These are phyloP conservation scores for Gamsiella multidivaricata DNA, from an alignment of 192 early-diverging fungal genomes.

Conservation along the genomic window DNA sequence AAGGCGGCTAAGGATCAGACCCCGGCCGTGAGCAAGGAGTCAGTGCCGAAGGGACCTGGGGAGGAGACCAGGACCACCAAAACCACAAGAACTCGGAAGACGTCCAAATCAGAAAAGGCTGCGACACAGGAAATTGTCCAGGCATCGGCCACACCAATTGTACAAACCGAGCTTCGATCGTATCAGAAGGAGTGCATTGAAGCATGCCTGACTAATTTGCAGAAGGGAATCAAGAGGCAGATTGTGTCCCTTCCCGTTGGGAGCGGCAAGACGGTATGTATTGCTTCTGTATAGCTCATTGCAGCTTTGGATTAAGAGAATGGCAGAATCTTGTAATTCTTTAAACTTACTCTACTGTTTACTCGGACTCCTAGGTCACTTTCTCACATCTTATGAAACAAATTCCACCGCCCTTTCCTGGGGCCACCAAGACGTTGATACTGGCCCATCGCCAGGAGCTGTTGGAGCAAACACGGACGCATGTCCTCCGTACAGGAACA, in stretches of 20 bases:
- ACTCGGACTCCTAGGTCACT: conserved; percentile 63
- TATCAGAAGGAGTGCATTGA: conserved; percentile 93
- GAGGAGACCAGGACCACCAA: too few relatives aligned
- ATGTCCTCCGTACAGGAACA: conserved; percentile 72
- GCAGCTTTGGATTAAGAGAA: background rate
- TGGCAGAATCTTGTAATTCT: background rate
- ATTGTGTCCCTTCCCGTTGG: conserved; percentile 84
- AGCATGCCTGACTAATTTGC: conserved; percentile 63
- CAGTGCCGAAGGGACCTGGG: background rate
- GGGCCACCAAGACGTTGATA: conserved; percentile 82
- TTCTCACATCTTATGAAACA: conserved; percentile 83
- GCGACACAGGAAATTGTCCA: background rate
- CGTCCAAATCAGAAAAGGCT: background rate
- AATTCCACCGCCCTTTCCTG: conserved; percentile 67
- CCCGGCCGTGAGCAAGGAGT: too few relatives aligned
- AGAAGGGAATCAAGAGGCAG: conserved; percentile 73
- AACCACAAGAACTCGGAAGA: background rate
- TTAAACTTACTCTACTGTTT: background rate
- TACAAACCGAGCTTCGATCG: conserved; percentile 63
- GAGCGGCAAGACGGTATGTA: conserved; percentile 86
- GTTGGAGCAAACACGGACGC: conserved; percentile 78
- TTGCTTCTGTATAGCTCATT: too few relatives aligned
- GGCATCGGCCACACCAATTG: background rate
- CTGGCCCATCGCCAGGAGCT: conserved; percentile 93
- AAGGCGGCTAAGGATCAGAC: background rate